Evolutionary conservation across 1,284 basidiomycete species (phyloP).

Genomic region (Sporisorium iseilematis-ciliati): DNA sequence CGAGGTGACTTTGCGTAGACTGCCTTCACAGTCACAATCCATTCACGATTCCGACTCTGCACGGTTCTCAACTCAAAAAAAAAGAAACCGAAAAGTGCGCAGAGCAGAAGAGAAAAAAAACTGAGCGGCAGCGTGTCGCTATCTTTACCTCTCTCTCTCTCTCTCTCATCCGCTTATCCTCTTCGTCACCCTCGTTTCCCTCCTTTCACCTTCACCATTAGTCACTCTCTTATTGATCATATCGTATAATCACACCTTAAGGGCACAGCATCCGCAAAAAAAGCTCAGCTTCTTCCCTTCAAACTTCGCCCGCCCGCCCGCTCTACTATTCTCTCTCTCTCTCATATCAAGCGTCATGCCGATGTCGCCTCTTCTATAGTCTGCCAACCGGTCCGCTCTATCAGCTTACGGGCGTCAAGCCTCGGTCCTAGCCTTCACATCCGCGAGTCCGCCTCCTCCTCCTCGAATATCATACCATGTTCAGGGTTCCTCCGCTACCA

Average conservation of each 20-base stretch:
- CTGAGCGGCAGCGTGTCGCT: conserved; percentile 19
- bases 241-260: no score
- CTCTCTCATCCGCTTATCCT: conserved; percentile 1
- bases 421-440: not conserved
- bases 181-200: not conserved
- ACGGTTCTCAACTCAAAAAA: conserved; percentile 12
- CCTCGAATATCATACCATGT: conserved; percentile 12
- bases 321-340: no score
- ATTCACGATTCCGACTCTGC: conserved; percentile 9
- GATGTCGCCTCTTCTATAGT: not conserved
- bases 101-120: conserved; percentile 5
- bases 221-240: no score
- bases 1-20: not conserved
- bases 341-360: not conserved
- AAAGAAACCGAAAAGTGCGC: not conserved
- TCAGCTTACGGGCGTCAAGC: not conserved
- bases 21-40: not conserved
- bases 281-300: not conserved
- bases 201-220: no score
- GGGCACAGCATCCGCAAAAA: no score
- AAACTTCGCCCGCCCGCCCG: not conserved
- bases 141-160: no score
- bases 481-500: conserved; percentile 38
- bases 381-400: no score
- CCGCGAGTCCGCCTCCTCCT: no score